Percentiles rank a stretch among this genome's conserved stretches.
Evolutionary conservation across 345 rosid species (phyloP).

Genomic region (Laguncularia racemosa): DNA sequence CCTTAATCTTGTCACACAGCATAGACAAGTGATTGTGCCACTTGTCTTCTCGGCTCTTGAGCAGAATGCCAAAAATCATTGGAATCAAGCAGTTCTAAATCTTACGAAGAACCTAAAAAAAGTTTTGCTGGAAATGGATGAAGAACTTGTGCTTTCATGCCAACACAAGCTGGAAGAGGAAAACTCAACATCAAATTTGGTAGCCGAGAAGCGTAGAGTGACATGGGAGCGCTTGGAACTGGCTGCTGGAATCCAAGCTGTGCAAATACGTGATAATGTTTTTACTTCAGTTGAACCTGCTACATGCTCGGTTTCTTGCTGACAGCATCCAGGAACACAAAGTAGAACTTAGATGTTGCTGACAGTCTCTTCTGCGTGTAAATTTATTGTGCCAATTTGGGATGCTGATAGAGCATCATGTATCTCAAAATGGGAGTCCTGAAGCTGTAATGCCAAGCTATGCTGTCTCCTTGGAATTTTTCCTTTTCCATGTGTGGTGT

Average conservation of each 20-base stretch:
- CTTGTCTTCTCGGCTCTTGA: constrained; percentile 52
- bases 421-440: constrained; percentile 1
- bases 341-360: constrained; percentile 10
- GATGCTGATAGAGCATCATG: constrained; percentile 14
- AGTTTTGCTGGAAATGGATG: constrained; percentile 64
- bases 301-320: constrained; percentile 44
- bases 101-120: constrained; percentile 51
- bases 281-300: constrained; percentile 29
- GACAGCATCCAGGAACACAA: constrained; percentile 13
- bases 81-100: constrained; percentile 74
- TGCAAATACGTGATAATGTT: constrained; percentile 9
- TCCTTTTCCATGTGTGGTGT: constrained; percentile 16
- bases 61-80: constrained; percentile 49
- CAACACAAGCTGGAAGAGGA: constrained; percentile 52
- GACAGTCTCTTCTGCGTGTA: constrained; percentile 9
- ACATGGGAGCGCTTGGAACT: constrained; percentile 62
- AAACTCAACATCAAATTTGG: constrained; percentile 21
- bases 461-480: constrained; percentile 20
- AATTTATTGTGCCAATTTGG: not conserved
- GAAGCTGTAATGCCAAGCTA: constrained; percentile 6
- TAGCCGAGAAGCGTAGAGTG: constrained; percentile 50
- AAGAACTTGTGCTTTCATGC: constrained; percentile 45
- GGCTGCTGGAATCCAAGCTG: constrained; percentile 32
- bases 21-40: constrained; percentile 54
- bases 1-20: constrained; percentile 39